Percentiles rank a stretch among this genome's conserved stretches.
Conservation (phyloP, 2,329 filamentous ascomycete genomes). For the Pseudopithomyces chartarum region DNA sequence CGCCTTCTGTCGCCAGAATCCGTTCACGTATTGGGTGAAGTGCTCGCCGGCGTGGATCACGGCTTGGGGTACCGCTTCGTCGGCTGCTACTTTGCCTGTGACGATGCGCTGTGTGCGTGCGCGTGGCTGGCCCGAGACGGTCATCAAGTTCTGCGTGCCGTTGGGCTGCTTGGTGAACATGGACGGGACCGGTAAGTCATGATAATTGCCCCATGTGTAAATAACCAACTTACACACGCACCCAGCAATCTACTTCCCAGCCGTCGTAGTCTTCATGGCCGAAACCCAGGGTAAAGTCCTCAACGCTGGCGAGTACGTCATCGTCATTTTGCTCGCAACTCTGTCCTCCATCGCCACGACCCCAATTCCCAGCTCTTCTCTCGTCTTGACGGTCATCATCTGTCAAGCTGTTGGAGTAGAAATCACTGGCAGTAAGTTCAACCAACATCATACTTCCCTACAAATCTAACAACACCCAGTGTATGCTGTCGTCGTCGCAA, state of each 20-base stretch:
- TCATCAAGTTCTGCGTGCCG: slow-evolving; percentile 55
- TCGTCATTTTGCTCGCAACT: slow-evolving; percentile 56
- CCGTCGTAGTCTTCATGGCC: slow-evolving; percentile 59
- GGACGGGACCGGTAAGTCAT: slow-evolving; percentile 29
- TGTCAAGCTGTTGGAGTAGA: slow-evolving; percentile 52
- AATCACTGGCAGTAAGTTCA: slow-evolving; percentile 20
- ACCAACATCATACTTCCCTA: slow-evolving; percentile 40
- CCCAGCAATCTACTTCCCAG: slow-evolving; percentile 60
- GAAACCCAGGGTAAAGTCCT: slow-evolving; percentile 55
- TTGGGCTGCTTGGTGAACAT: slow-evolving; percentile 48
- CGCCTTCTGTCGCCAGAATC: slow-evolving; percentile 49
- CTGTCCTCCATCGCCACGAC: slow-evolving; percentile 60
- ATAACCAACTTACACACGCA: neutral
- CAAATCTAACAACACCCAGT: slow-evolving; percentile 19
- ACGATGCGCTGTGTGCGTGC: slow-evolving; percentile 51
- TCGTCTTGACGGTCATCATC: slow-evolving; percentile 60
- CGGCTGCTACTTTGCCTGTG: slow-evolving; percentile 58
- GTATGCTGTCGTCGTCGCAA: slow-evolving; percentile 60
- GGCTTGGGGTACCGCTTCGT: slow-evolving; percentile 60
- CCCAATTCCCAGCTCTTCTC: slow-evolving; percentile 58
- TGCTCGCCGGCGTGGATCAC: slow-evolving; percentile 59
- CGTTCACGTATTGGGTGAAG: slow-evolving; percentile 55
- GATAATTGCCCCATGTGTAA: neutral
- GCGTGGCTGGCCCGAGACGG: slow-evolving; percentile 49
- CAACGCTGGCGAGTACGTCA: slow-evolving; percentile 53